Base-by-base conservation (phyloP, 1,284 basidiomycete genomes). In the Takashimella koratensis region DNA sequence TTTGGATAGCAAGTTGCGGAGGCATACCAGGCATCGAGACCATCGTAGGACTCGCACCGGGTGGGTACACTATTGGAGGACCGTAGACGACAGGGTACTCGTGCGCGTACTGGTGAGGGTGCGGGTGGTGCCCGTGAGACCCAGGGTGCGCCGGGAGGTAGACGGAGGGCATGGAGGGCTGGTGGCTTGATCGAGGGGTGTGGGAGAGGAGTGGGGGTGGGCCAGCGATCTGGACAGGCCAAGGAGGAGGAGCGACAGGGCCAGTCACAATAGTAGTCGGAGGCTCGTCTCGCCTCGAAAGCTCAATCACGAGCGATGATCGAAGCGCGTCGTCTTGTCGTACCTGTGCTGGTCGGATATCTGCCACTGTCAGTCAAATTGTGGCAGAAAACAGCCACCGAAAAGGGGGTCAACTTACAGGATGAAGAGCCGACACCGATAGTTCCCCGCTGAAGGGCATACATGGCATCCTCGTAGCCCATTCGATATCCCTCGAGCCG, bases 381-480 rank as follows among this genome's bases (percentile, higher is more conserved):
- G n/a, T n/a, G n/a, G n/a, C n/a, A n/a, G n/a, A n/a, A n/a, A n/a
- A n/a, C n/a, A n/a, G n/a, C n/a, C n/a, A n/a, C n/a, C n/a, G n/a
- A n/a, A n/a, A n/a, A n/a, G n/a, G n/a, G n/a, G n/a, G n/a, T 36
- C 30, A 8, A 36, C 30, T 36, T 16, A 36, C 30, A 36, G 16
- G 30, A 36, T 8, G 30, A 36, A 36, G 30, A 16, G n/a, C 51
- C 53, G 5, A 58, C 45, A 25, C 56, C 57, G 11, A 62, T 36
- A 0, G 51, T 30, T 4, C 65, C 65, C 25, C 43, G 46, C 45
- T 58, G 49, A 3, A 65, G 30, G 12, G 49, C 54, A n/a, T 49
- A 41, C 21, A 67, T 43, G 5, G 65, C 64, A 56, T 67, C 65
- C 19, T 55, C 49, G 43, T 54, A 61, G 12, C 65, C 65, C 27